phyloP scores from a whole-genome alignment of 2,329 filamentous ascomycete species.

The Purpureocillium lavendulum region DNA sequence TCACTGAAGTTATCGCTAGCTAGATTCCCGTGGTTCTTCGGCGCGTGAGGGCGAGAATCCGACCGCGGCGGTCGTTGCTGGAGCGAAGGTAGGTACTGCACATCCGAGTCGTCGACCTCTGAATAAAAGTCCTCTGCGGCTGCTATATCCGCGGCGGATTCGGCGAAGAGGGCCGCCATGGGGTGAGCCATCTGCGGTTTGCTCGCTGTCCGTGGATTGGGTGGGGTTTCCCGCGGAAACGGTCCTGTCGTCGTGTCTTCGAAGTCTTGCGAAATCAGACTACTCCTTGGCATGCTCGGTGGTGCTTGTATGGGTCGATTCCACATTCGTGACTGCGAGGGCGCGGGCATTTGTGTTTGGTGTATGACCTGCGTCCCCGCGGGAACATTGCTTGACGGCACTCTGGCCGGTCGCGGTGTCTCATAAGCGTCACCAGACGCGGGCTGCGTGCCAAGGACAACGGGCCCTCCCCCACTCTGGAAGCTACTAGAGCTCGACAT shows the following conservation, averaged over 20 bases:
- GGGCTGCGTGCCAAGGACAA: conserved; percentile 38
- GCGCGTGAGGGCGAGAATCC: conserved; percentile 1
- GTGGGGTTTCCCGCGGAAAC: conserved; percentile 16
- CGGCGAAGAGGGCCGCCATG: neutral
- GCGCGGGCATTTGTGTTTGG: conserved; percentile 38
- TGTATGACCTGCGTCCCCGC: conserved; percentile 39
- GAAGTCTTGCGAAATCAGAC: conserved; percentile 15
- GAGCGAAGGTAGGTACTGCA: conserved; percentile 5
- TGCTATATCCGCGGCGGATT: conserved; percentile 12
- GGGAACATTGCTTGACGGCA: conserved; percentile 20
- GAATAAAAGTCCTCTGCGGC: conserved; percentile 18
- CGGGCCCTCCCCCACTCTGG: conserved; percentile 9
- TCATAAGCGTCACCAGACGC: conserved; percentile 18
- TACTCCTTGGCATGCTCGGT: conserved; percentile 11
- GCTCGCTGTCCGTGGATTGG: conserved; percentile 1
- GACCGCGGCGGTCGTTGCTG: conserved; percentile 6
- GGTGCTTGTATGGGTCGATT: conserved; percentile 12
- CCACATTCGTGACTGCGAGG: conserved; percentile 14
- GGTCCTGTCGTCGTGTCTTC: conserved; percentile 10
- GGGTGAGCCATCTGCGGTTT: neutral
- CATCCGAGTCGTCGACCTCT: conserved; percentile 20
- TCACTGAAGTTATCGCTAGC: conserved; percentile 32
- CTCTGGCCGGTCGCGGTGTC: conserved; percentile 23
- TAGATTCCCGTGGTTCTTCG: conserved; percentile 9
- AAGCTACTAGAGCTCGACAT: neutral